phyloP scores from a whole-genome alignment of 2,329 filamentous ascomycete genomes.

The Ophiostoma ulmi region DNA sequence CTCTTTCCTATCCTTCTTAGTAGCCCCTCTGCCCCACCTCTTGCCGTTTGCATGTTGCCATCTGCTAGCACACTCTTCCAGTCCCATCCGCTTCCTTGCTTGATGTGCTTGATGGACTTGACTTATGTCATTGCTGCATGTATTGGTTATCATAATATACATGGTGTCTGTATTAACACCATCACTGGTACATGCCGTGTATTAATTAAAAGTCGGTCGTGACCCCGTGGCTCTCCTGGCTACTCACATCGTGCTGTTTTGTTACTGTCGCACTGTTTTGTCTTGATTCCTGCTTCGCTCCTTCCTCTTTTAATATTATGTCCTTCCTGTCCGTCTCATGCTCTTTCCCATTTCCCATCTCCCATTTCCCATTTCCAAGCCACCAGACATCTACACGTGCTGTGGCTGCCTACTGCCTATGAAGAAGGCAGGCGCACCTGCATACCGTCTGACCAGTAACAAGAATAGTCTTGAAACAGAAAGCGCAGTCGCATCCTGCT shows the following conservation, averaged over 20 bases:
- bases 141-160: neutral
- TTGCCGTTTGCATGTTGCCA: slow-evolving; percentile 17
- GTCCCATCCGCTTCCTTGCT: neutral
- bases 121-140: slow-evolving; percentile 15
- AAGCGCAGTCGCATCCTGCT: slow-evolving; percentile 10
- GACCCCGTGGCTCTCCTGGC: neutral
- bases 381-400: neutral
- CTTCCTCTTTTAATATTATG: neutral
- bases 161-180: neutral
- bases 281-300: slow-evolving; percentile 13
- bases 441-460: slow-evolving; percentile 18
- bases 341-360: neutral
- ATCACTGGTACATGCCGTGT: neutral
- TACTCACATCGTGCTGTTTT: slow-evolving; percentile 4
- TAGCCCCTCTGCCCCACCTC: slow-evolving; percentile 16
- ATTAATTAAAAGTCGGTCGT: neutral
- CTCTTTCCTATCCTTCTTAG: neutral
- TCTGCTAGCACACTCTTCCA: slow-evolving; percentile 9
- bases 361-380: neutral
- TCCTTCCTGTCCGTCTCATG: neutral
- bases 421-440: slow-evolving; percentile 7
- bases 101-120: neutral
- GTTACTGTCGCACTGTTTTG: slow-evolving; percentile 13
- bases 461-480: neutral
- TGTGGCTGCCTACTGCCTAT: slow-evolving; percentile 11